A percentile compares a stretch with the other conserved stretches of the same genome.
Evolutionary conservation across 352 stramenopile species (phyloP).

Genomic region (Pythium oligandrum): DNA sequence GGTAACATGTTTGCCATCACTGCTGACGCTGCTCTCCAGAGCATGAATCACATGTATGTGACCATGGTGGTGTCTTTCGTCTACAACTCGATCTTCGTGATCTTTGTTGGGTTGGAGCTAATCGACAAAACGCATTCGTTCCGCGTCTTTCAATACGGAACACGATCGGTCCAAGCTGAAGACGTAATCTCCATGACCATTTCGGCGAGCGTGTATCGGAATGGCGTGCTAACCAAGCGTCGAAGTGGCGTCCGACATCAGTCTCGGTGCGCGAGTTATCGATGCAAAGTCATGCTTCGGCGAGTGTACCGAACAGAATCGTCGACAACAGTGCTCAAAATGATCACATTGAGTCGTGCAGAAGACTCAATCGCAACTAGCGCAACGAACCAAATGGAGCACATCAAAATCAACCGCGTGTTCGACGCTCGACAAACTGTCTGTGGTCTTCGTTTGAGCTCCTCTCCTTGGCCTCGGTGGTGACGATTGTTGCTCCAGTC

Average conservation of each 20-base stretch:
- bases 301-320: too few relatives aligned
- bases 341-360: not conserved
- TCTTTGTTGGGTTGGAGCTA: not conserved
- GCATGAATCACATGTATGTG: too few relatives aligned
- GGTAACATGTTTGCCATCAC: too few relatives aligned
- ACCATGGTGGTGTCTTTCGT: not conserved
- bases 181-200: slow-evolving; percentile 15
- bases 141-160: slow-evolving; percentile 10
- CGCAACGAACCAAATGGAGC: not conserved
- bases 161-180: slow-evolving; percentile 1
- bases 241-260: not conserved
- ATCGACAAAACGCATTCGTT: slow-evolving; percentile 7
- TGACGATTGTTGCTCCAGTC: not conserved
- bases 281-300: slow-evolving; percentile 10
- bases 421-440: not conserved
- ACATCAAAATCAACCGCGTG: not conserved
- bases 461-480: not conserved
- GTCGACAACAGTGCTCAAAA: too few relatives aligned
- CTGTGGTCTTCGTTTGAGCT: not conserved
- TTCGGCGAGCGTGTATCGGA: slow-evolving; percentile 6
- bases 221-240: not conserved
- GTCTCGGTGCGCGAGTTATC: slow-evolving; percentile 12
- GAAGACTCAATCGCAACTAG: not conserved
- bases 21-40: too few relatives aligned
- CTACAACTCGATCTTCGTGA: slow-evolving; percentile 5